phyloP scores from a whole-genome alignment of 1,139 yeast species.

The Zygosaccharomyces sapae region DNA sequence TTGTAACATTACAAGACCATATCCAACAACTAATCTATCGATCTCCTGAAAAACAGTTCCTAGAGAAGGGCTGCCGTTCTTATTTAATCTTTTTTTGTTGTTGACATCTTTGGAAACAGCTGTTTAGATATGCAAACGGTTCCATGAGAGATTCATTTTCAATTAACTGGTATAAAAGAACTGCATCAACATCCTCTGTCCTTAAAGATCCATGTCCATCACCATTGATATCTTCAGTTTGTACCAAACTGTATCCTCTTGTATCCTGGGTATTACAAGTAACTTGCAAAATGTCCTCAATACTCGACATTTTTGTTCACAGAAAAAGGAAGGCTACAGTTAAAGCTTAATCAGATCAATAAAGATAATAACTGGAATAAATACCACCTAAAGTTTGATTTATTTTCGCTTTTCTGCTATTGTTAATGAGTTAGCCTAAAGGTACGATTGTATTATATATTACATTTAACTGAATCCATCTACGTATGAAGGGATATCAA shows the following conservation, averaged over 20 bases:
- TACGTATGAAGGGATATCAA: too few species aligned
- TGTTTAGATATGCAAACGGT: slow-evolving; percentile 31
- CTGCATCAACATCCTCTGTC: slow-evolving; percentile 30
- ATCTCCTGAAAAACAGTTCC: slow-evolving; percentile 45
- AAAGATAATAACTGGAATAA: not conserved
- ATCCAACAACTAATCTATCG: slow-evolving; percentile 55
- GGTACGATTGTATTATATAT: too few species aligned
- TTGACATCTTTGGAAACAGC: slow-evolving; percentile 30
- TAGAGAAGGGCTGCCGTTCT: slow-evolving; percentile 37
- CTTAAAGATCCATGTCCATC: slow-evolving; percentile 6
- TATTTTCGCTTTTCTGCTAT: too few species aligned
- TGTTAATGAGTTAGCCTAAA: too few species aligned
- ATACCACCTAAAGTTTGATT: too few species aligned
- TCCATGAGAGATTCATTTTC: slow-evolving; percentile 27
- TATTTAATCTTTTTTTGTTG: slow-evolving; percentile 28
- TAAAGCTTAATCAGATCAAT: not conserved
- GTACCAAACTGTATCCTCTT: slow-evolving; percentile 21
- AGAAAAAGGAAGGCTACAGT: not conserved
- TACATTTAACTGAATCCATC: too few species aligned
- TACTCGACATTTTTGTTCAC: slow-evolving; percentile 19
- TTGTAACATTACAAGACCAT: slow-evolving; percentile 66
- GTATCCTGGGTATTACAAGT: slow-evolving; percentile 21
- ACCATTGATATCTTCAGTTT: slow-evolving; percentile 17
- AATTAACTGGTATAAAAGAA: slow-evolving; percentile 33
- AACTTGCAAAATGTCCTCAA: slow-evolving; percentile 33